Conservation (phyloP, 257 asterid species). For the Nicotiana sylvestris region DNA sequence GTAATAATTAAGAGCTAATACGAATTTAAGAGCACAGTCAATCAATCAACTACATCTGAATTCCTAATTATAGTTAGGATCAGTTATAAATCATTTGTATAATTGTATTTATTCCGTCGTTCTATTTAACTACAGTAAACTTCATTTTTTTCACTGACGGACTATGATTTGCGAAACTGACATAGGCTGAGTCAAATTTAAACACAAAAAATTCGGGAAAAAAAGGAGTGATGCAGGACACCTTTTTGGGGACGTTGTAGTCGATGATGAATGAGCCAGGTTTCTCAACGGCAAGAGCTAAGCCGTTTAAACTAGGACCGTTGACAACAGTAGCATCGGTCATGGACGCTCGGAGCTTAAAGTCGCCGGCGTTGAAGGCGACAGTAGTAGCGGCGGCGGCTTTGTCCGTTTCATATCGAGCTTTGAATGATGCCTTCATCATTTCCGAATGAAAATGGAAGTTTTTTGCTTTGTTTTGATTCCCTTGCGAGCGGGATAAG, state of each 20-base stretch:
- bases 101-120: background rate
- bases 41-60: background rate
- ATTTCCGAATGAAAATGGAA: background rate
- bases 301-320: constrained; percentile 84
- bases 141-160: background rate
- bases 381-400: constrained; percentile 69
- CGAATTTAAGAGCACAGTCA: background rate
- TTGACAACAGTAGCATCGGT: constrained; percentile 83
- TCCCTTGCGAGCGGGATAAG: constrained; percentile 24
- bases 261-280: constrained; percentile 87
- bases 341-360: constrained; percentile 80
- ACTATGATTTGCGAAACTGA: background rate
- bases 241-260: constrained; percentile 85
- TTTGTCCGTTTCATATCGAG: constrained; percentile 68
- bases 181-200: background rate
- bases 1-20: background rate
- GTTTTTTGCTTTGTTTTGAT: background rate
- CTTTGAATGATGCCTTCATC: constrained; percentile 81
- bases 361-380: constrained; percentile 78
- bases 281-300: constrained; percentile 69
- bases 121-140: background rate
- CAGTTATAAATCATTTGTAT: background rate
- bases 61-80: background rate
- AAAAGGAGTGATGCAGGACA: background rate
- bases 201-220: background rate